Conservation (phyloP, 2,329 filamentous ascomycete species). For the Fusarium robinianum region DNA sequence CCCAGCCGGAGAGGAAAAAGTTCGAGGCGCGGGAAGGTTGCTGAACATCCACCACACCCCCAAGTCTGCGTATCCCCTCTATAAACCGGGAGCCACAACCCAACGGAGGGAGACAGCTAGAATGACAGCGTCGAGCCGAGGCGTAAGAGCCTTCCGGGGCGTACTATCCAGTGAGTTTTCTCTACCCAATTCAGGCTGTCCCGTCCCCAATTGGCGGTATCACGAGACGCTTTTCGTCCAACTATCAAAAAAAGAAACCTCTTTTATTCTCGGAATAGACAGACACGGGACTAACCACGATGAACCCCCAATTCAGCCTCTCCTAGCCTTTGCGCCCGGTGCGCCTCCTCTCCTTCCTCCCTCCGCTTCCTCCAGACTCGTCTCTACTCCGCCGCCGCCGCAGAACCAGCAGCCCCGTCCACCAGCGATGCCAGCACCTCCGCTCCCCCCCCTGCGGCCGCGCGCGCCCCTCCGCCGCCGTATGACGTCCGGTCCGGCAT, state of each 20-base stretch:
- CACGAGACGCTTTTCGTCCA: too few relatives aligned
- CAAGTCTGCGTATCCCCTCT: conserved; percentile 17
- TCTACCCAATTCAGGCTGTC: background rate
- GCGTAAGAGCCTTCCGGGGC: conserved; percentile 53
- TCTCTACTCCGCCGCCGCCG: conserved; percentile 43
- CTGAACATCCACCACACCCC: conserved; percentile 26
- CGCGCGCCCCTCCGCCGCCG: conserved; percentile 27
- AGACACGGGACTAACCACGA: conserved; percentile 5
- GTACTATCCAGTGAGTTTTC: conserved; percentile 54
- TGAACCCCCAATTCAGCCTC: conserved; percentile 31
- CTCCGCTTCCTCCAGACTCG: conserved; percentile 38
- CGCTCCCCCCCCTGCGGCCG: conserved; percentile 26
- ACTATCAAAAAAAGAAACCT: too few relatives aligned
- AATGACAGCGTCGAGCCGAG: conserved; percentile 63
- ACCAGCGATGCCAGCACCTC: conserved; percentile 22
- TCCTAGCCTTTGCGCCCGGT: conserved; percentile 45
- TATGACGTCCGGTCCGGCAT: conserved; percentile 67
- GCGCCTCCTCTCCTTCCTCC: conserved; percentile 41
- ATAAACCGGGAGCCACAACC: conserved; percentile 20
- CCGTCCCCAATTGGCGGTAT: conserved; percentile 34
- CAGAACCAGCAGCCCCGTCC: conserved; percentile 27
- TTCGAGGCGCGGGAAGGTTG: conserved; percentile 30
- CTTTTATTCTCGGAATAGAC: too few relatives aligned
- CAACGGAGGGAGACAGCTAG: conserved; percentile 17
- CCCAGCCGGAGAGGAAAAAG: conserved; percentile 30